Evolutionary conservation across 805 yeast genomes (phyloP), one percentile per base, ranked within the genome.

Genomic region (Schwanniomyces vanrijiae): DNA sequence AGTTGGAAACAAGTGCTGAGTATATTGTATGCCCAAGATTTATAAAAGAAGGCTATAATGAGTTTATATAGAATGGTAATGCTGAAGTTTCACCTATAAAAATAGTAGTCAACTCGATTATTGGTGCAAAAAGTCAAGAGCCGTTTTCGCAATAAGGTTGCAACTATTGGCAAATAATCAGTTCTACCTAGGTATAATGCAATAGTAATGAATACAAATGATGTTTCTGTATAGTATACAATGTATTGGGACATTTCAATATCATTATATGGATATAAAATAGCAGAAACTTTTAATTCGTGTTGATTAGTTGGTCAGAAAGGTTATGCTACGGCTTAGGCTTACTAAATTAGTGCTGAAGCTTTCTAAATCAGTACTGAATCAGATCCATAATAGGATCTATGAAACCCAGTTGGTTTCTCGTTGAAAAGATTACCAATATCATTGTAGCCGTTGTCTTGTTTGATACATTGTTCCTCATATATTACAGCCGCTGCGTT

Each of bases 401-500:
- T 34, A 21, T 43, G 42, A 19, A 47, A 43, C 16, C 43, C 42
- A 4, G 22, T 33, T 7, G 28, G 16, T n/a, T 38, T 18, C 2
- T 37, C 20, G 16, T 29, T 20, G 24, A 64, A 58, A 40, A 59
- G 43, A 5, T 42, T 51, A 2, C 62, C 57, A 9, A 66, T 56
- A 41, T 66, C 68, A 31, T 53, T 47, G 47, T 65, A 67, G 5
- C 65, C 67, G 31, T 56, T 55, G 20, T 69, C 72, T 20, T 59
- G 60, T 29, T 54, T 58, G 13, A 60, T 58, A 21, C 72, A 61
- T 42, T 76, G 78, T 22, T 77, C 82, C 44, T 78, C 82, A 83
- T 92, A 90, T 16, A 78, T 76, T 45, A 90, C 80, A 1, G 71
- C 71, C 0, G 76, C 68, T 3, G 81, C 82, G 0, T 76, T 77